These are phyloP conservation scores for Cucumis melo DNA, from an alignment of 306 rosid species.

Conservation along the genomic window DNA sequence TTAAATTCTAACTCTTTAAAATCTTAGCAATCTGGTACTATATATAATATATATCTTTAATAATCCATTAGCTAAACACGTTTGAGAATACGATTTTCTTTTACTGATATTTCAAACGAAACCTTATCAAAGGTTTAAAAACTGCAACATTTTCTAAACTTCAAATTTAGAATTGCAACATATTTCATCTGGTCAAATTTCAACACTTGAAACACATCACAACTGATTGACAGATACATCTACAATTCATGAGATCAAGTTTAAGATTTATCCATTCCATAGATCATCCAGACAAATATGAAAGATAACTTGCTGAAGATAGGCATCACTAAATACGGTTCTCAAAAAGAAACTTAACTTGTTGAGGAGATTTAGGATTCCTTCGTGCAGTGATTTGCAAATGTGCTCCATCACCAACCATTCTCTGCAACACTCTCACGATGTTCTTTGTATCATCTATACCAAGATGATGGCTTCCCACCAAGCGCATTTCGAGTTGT, in stretches of 20 bases:
- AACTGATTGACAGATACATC: neutral
- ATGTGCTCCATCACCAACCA: constrained; percentile 73
- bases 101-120: too few relatives aligned
- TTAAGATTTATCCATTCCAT: neutral
- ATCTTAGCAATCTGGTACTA: too few relatives aligned
- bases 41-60: too few relatives aligned
- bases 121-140: too few relatives aligned
- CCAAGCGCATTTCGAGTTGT: constrained; percentile 52
- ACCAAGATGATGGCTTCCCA: constrained; percentile 96
- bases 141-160: too few relatives aligned
- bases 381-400: constrained; percentile 62
- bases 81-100: too few relatives aligned
- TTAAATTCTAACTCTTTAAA: too few relatives aligned
- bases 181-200: neutral
- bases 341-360: constrained; percentile 59
- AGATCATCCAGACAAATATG: neutral
- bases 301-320: neutral
- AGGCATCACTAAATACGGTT: constrained; percentile 57
- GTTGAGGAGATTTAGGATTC: constrained; percentile 33
- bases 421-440: constrained; percentile 54
- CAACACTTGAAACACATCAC: neutral
- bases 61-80: too few relatives aligned
- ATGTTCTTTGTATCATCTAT: constrained; percentile 89
- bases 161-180: too few relatives aligned
- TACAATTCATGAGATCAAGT: neutral